Conservation (phyloP, 306 rosid species). For the Trichosanthes cucumerina region DNA sequence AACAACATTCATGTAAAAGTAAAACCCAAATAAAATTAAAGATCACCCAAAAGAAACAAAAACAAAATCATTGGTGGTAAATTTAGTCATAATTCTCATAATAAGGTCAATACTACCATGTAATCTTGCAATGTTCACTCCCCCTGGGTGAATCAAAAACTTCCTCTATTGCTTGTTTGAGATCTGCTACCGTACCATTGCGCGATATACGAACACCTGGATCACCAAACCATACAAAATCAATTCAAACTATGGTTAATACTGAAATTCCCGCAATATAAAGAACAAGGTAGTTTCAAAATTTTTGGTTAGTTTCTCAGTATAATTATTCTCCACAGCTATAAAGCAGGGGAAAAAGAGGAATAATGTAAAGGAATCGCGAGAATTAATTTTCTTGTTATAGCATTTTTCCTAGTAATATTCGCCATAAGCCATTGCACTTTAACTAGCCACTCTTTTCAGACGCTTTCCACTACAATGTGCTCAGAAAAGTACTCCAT, state of each 20-base stretch:
- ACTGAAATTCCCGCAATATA: background rate
- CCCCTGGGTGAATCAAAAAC: conserved; percentile 21
- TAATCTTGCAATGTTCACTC: conserved; percentile 21
- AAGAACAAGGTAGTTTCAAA: background rate
- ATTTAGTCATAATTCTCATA: background rate
- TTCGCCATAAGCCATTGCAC: background rate
- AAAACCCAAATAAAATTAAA: background rate
- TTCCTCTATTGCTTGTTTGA: conserved; percentile 31
- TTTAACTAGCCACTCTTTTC: background rate
- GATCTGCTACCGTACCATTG: conserved; percentile 33
- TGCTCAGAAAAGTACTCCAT: background rate
- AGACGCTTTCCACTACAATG: background rate
- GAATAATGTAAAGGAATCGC: background rate
- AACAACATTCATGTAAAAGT: background rate
- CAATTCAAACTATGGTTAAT: background rate
- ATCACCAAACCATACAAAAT: background rate
- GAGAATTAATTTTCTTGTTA: background rate
- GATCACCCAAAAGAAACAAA: background rate
- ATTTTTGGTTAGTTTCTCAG: background rate
- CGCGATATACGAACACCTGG: conserved; percentile 26
- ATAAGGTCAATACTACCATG: conserved; percentile 20
- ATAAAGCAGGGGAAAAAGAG: background rate
- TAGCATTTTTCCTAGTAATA: background rate
- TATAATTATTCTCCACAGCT: background rate
- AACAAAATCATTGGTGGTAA: background rate